Evolutionary conservation across 1,139 yeast species (phyloP), one percentile per base, ranked within the genome.

Genomic region (Candida sp.): DNA sequence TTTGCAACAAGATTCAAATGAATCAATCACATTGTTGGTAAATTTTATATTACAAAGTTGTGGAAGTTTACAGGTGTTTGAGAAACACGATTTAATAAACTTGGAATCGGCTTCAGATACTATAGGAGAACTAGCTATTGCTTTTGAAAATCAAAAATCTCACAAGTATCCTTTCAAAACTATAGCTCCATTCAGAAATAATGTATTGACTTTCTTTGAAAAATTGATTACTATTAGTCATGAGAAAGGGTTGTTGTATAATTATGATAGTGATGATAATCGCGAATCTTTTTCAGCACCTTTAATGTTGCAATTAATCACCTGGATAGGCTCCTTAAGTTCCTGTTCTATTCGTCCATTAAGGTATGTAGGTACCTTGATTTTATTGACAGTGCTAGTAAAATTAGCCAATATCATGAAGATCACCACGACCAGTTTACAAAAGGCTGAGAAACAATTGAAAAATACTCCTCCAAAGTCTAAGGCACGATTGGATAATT

Each of bases 311-410:
- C 78, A 79, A 43, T 44, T 89, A 4, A 60, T 86, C 29, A 80
- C 87, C 3, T 91, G 97, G 97, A 64, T 89, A 9, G 75, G 87
- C 0, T 76, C 90, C 0, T 68, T 91, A 51, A 79, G 91, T 1
- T 81, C 87, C 1, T 79, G 90, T 22, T 75, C 80, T 35, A 66
- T 87, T 21, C 75, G 97, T 50, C 81, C 95, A 0, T 73, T 91
- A 48, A 74, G 98, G 54, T 83, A 75, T 52, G 77, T 82, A 1
- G 70, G 96, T 1, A 82, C 96, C 0, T 53, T 79, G 4, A 65
- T 83, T 2, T 67, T 87, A 30, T 71, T 87, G 38, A 60, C 73
- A 4, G 77, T 89, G 46, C 84, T 85, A 58, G 75, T 84, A 6
- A 69, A 76, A 29, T 58, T 89, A 27, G 81, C 91, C 52, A 72